Base-by-base conservation (phyloP, 2,329 filamentous ascomycete species). In the Diplodia intermedia region DNA sequence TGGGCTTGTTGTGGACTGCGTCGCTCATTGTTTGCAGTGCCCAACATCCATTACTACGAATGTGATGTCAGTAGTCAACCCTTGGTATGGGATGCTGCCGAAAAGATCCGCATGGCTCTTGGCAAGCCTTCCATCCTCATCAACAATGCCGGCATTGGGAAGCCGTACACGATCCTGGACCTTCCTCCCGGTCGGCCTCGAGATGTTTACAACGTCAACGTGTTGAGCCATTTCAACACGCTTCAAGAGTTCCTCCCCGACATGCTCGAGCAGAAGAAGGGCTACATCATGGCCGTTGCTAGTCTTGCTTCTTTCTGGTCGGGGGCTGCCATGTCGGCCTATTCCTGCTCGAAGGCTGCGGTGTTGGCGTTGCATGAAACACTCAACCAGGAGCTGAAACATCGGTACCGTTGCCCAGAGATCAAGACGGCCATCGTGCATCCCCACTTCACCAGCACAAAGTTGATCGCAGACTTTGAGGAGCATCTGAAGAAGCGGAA, bases 321-420 rank as follows among this genome's bases (percentile, higher is more conserved):
- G 2, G 73, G 69, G 0, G 70, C 73, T 4, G 71, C 72, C 0
- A 56, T 76, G 20, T 66, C 76, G 9, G 73, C 77, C 68, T 77
- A 77, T 68, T 72, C 71, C 38, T 72, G 71, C 68, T 71, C 73
- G 12, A 77, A 77, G 54, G 69, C 73, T n/a, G 75, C 71, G 2
- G 73, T 73, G 1, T 55, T 77, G 23, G 74, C 73, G 56, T 55
- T 77, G 14, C 73, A 70, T 54, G 75, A 77, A 76, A 79, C 65
- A 6, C 78, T 83, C 15, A 74, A 71, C 18, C 75, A 78, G 38
- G 81, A 83, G 69, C 73, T 82, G 29, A 77, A 76, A 33, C 72
- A 75, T 54, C 60, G 75, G 74, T 69, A 67, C 23, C 36, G 26
- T 23, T 57, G 74, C 29, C 54, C 69, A 26, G 68, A 70, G 31